Evolutionary conservation across 1,139 yeast species (phyloP).

Genomic region (Taphrina deformans): DNA sequence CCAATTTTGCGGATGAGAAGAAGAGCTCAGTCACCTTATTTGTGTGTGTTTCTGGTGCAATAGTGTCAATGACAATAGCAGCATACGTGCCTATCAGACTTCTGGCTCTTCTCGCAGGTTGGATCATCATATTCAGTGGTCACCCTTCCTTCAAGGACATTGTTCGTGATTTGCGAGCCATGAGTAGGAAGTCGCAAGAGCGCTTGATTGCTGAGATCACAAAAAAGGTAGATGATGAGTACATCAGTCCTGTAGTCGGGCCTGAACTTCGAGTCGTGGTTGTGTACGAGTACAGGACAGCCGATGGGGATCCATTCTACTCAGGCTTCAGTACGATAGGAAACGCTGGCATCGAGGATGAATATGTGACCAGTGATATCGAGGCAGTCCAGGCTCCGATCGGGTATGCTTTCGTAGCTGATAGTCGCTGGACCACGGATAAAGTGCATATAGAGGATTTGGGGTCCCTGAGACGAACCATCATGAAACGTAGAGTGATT

Average conservation of each 20-base stretch:
- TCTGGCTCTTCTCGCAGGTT: constrained; percentile 13
- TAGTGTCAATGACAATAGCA: constrained; percentile 4
- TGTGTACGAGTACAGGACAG: constrained; percentile 22
- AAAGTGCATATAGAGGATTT: not conserved
- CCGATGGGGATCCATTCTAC: constrained; percentile 19
- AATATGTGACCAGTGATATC: constrained; percentile 16
- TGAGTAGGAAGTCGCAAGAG: constrained; percentile 8
- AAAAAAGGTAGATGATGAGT: constrained; percentile 17
- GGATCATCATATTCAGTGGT: constrained; percentile 22
- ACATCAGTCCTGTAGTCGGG: constrained; percentile 5
- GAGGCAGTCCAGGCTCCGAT: constrained; percentile 25
- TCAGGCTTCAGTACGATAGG: constrained; percentile 33
- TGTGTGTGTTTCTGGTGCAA: constrained; percentile 4
- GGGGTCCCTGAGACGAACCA: not conserved
- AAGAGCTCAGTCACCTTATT: constrained; percentile 19
- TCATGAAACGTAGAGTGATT: not conserved
- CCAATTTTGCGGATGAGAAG: constrained; percentile 32
- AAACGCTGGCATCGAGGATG: constrained; percentile 30
- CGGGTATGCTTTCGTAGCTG: constrained; percentile 17
- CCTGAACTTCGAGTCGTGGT: constrained; percentile 21
- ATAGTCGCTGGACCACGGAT: constrained; percentile 17
- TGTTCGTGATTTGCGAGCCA: not conserved
- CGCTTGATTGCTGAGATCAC: not conserved
- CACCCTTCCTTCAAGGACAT: constrained; percentile 27
- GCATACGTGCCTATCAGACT: constrained; percentile 27